A percentile compares a stretch with the other conserved stretches of the same genome.
Evolutionary conservation across 768 basidiomycete species (phyloP).

Genomic region (Tricholoma sp.): DNA sequence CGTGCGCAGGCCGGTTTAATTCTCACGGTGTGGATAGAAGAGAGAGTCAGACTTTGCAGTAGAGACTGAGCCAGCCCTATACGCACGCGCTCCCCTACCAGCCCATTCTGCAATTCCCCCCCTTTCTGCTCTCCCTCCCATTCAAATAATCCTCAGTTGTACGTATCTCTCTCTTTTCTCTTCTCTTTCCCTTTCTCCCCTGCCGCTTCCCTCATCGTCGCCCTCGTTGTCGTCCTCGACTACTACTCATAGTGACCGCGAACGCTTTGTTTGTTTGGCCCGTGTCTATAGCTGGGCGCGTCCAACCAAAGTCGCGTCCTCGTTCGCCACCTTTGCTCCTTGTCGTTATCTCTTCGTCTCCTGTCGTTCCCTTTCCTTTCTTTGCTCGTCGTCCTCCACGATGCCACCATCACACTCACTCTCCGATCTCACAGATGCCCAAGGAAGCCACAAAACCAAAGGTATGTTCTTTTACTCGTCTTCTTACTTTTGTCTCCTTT

Average conservation of each 20-base stretch:
- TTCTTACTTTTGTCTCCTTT: slow-evolving; percentile 7
- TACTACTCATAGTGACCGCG: background rate
- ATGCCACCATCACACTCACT: background rate
- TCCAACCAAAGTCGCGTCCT: background rate
- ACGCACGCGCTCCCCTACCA: background rate
- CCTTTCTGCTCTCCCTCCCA: background rate
- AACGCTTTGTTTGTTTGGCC: slow-evolving; percentile 8
- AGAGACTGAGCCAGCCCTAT: background rate
- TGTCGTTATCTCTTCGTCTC: background rate
- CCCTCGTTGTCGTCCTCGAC: background rate
- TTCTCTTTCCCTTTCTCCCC: background rate
- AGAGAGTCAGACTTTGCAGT: background rate
- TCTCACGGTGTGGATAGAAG: slow-evolving; percentile 3
- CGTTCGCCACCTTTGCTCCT: background rate
- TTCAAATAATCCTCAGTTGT: background rate
- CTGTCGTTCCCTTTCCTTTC: background rate
- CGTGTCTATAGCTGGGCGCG: slow-evolving; percentile 1
- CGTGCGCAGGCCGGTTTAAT: background rate
- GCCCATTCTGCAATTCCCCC: background rate
- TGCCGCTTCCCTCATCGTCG: no score
- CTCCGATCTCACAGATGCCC: slow-evolving; percentile 53
- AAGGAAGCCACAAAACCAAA: slow-evolving; percentile 70
- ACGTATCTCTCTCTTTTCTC: background rate
- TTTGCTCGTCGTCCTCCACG: slow-evolving; percentile 2
- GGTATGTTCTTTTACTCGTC: slow-evolving; percentile 35